Evolutionary conservation across 1,284 basidiomycete genomes (phyloP), one percentile per base, ranked within the genome.

Genomic region (Mycosarcoma maydis): DNA sequence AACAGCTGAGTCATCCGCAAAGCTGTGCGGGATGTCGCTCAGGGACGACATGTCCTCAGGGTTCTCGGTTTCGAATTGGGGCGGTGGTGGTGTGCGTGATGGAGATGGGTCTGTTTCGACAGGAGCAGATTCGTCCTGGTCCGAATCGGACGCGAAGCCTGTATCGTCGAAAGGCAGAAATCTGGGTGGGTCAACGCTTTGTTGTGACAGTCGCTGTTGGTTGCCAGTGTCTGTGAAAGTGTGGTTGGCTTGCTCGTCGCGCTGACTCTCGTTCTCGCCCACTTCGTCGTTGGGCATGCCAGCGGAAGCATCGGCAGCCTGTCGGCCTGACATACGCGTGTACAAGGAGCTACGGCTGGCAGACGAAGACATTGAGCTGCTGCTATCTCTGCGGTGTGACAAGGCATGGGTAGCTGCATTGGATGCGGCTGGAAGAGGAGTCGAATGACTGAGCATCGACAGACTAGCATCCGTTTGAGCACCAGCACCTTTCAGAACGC

Each of bases 91-190:
- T 6, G 39, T 29, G 23, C 5, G 17, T 11, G 29, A 23, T 27
- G 46, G 39, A 30, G 36, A 29, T 7, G 5, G 6, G 27, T 11
- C 27, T 20, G 32, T 9, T 11, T 38, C 22, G 16, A 34, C n/a
- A 16, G 24, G 10, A 27, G 34, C 37, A 27, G 29, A 20, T 41
- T 46, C 58, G 30, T 52, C 53, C 23, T 42, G 49, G 42, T 64
- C 60, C 36, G 60, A 57, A 34, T 64, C 60, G 7, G 54, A 64
- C 10, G 44, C 60, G 30, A 57, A 64, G 11, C 49, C 60, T 32
- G 42, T 39, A 43, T 60, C 52, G 51, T 58, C 52, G 11, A 32
- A 53, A 5, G 54, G 42, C 30, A 49, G 13, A 37, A 57, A 17
- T n/a, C n/a, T n/a, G n/a, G n/a, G n/a, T n/a, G n/a, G n/a, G n/a